Evolutionary conservation across 2,329 filamentous ascomycete genomes (phyloP), one percentile per base, ranked within the genome.

Genomic region (Colletotrichum eleusines): DNA sequence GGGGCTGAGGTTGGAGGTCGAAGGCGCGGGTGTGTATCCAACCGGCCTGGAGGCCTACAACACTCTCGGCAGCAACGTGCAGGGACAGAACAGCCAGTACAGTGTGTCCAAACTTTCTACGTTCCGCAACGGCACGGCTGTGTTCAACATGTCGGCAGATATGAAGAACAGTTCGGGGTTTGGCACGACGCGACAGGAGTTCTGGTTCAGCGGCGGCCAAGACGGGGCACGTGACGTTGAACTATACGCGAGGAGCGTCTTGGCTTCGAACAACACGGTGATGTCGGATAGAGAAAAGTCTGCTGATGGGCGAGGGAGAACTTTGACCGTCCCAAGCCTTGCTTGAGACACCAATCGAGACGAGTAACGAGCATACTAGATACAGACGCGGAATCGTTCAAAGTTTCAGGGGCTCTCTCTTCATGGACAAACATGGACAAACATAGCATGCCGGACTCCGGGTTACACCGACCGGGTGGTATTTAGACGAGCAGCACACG

Each of bases 21-120:
- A 74, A 1, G 85, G 85, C 12, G 74, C 76, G 6, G 75, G 81
- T 6, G 81, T 85, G 8, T 85, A 92, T 61, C 87, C 90, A 0
- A 88, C 85, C 0, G 89, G 89, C 1, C 79, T 91, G 3, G 88
- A 91, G 73, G 87, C 85, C 0, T 91, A 91, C 73, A 74, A 80
- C 31, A 68, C 78, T 5, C 57, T 81, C 66, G 67, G 76, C 48
- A 50, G 76, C 60, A 35, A 72, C 9, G 58, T 70, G 40, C 72
- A 61, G 14, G 53, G 66, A 35, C 35, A 46, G 38, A 31, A 38
- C 28, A 35, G 31, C 35, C 42, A 48, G 28, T 77, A 72, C 63
- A 57, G 55, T 63, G 79, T 74, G 40, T 77, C 77, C 11, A 73
- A 72, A 3, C 76, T 89, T 12, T 77, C 75, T 2, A 92, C 89